Evolutionary conservation across 2,329 filamentous ascomycete species (phyloP).

Genomic region (Colletotrichum shisoi): DNA sequence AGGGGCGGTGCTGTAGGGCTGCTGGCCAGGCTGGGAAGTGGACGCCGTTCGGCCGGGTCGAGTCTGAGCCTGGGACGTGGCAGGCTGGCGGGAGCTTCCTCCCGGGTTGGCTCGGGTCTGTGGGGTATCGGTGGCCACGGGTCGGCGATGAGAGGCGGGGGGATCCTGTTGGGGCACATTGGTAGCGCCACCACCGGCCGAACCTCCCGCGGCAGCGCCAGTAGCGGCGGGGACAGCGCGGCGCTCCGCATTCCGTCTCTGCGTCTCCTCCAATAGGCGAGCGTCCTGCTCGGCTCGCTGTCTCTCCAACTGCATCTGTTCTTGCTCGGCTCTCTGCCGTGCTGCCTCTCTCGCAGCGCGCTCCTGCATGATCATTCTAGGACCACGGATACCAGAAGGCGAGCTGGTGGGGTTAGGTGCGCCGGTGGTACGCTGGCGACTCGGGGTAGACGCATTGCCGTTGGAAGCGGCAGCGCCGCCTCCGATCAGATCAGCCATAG

Average conservation of each 20-base stretch:
- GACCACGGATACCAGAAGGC: conserved; percentile 77
- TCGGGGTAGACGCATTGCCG: conserved; percentile 57
- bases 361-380: conserved; percentile 90
- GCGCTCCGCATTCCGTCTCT: conserved; percentile 67
- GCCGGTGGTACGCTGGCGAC: conserved; percentile 57
- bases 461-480: conserved; percentile 66
- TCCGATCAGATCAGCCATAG: conserved; percentile 82
- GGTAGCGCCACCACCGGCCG: conserved; percentile 33
- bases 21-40: conserved; percentile 43
- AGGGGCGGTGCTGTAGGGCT: conserved; percentile 42
- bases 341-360: conserved; percentile 79
- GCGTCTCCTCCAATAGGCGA: conserved; percentile 62
- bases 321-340: conserved; percentile 71
- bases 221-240: conserved; percentile 60
- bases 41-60: conserved; percentile 40
- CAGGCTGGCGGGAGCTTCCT: conserved; percentile 42
- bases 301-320: conserved; percentile 65
- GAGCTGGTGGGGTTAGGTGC: conserved; percentile 62
- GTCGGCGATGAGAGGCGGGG: conserved; percentile 38
- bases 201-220: conserved; percentile 51
- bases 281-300: conserved; percentile 67
- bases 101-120: conserved; percentile 41
- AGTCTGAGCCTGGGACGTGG: conserved; percentile 39
- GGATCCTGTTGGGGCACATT: conserved; percentile 36
- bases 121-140: conserved; percentile 36